Evolutionary conservation across 805 yeast genomes (phyloP), one percentile per base, ranked within the genome.

Genomic region (Wickerhamiella hasegawae): DNA sequence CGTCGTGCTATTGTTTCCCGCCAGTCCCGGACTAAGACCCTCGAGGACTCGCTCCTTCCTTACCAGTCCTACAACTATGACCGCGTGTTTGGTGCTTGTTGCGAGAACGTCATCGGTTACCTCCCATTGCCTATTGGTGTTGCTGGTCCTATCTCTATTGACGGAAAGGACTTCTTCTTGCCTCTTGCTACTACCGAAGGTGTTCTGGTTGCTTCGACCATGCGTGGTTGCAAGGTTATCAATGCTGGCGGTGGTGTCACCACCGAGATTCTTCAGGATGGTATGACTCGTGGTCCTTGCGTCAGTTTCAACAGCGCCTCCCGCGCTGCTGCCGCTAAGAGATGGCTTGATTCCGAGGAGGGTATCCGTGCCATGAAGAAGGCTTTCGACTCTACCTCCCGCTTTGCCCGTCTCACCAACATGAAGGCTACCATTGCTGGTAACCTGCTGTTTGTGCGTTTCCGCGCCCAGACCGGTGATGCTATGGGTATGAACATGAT

Each of bases 401-500:
- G 99, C 60, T 90, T 90, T 62, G 99, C 99, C 14, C 74, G 95
- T 52, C 69, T 90, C 51, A 94, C 81, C 58, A 79, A 79, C 47
- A 65, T 87, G 45, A 80, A 83, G 57, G 83, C 96, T 14, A 93
- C 97, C 3, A 65, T 87, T 57, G 98, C 99, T 14, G 98, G 99
- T 21, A 78, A 78, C 33, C 65, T 79, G 47, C 65, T 90, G 48
- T 90, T 71, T 51, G 77, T 90, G 48, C 74, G 99, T 52, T 90
- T 90, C 66, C 74, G 85, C 55, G 92, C 99, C n/a, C 84, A 94
- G 27, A 90, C 99, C 15, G 99, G 99, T 58, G 99, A 90, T 64
- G 99, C 99, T 15, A 90, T 90, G 99, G 99, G 99, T 45, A 90
- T 90, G 99, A 90, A 90, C 57, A 90, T 90, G 99, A 90, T 90